phyloP scores from a whole-genome alignment of 441 rosid genomes.

The Aquilaria agallochum region DNA sequence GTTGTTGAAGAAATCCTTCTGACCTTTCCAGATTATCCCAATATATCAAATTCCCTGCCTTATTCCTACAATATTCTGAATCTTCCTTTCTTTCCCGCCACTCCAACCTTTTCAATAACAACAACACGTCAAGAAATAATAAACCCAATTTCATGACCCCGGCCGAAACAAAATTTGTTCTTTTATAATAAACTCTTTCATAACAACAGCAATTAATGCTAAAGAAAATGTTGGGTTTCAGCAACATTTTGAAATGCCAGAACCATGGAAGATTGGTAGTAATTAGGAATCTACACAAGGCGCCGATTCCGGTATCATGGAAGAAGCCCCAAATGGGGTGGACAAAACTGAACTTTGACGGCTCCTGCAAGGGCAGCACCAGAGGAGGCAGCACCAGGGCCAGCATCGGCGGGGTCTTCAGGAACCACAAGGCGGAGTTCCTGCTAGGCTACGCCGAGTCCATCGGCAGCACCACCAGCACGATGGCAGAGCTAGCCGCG shows the following conservation, averaged over 20 bases:
- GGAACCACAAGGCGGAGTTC: slow-evolving; percentile 77
- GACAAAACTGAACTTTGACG: slow-evolving; percentile 84
- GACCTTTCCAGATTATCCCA: slow-evolving; percentile 4
- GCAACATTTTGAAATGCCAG: slow-evolving; percentile 30
- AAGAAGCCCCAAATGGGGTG: slow-evolving; percentile 58
- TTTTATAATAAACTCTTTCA: background rate
- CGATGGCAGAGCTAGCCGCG: slow-evolving; percentile 63
- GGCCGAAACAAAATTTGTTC: no score
- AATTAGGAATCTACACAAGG: slow-evolving; percentile 46
- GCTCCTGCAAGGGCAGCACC: slow-evolving; percentile 45
- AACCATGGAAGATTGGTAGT: slow-evolving; percentile 25
- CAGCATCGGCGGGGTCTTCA: slow-evolving; percentile 80
- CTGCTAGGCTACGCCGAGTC: slow-evolving; percentile 74
- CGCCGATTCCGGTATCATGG: slow-evolving; percentile 65
- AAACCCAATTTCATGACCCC: background rate
- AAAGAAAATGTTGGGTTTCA: slow-evolving; percentile 32
- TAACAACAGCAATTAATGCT: background rate
- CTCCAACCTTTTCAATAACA: slow-evolving; percentile 12
- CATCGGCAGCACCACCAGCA: slow-evolving; percentile 61
- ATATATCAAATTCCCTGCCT: slow-evolving; percentile 18
- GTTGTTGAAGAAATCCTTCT: slow-evolving; percentile 22
- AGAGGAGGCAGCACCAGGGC: slow-evolving; percentile 62
- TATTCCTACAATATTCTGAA: slow-evolving; percentile 9
- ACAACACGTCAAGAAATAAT: background rate
- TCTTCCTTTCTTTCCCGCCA: slow-evolving; percentile 21